Evolutionary conservation across 106 monocot genomes (phyloP), one percentile per base, ranked within the genome.

Genomic region (Amphibolis antarctica): DNA sequence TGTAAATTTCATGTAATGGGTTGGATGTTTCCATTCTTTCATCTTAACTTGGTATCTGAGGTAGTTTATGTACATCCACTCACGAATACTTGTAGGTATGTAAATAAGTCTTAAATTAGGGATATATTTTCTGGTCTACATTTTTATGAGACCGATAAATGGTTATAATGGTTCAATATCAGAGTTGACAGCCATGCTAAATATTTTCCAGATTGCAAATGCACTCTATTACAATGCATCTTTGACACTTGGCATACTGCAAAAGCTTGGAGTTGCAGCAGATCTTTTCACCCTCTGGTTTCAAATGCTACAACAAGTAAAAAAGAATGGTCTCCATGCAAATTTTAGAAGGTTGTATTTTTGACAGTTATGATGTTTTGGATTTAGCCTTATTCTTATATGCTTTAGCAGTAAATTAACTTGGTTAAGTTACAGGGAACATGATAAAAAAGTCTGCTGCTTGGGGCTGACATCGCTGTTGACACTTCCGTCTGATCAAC

Each of bases 371-470:
- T 44, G 20, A n/a, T 45, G 9, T 27, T 1, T 27, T 4, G 36
- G 18, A 20, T 14, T 43, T 10, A 66, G 28, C 17, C 25, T 59
- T 14, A 24, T 2, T 7, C 36, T 36, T 36, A 7, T 36, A n/a
- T 49, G 17, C 12, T 29, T 23, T 17, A 15, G 14, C 10, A 1
- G 11, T 26, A 50, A 63, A 49, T n/a, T 17, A 49, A 36, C 7
- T 24, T 53, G 1, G 61, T 29, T 56, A 70, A 28, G 64, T 68
- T 74, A 42, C 80, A 98, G 98, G 49, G 98, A 91, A 68, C 82
- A 91, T 81, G 98, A 91, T 63, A 98, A 98, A 57, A 98, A 98
- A 72, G 80, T 98, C 48, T 98, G 98, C 65, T 85, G 86, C 65
- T 81, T 98, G 78, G 98, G 98, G 26, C 76, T 98, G 68, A 98